phyloP scores from a whole-genome alignment of 495 filamentous ascomycete species.

The Penicillium nucicola region DNA sequence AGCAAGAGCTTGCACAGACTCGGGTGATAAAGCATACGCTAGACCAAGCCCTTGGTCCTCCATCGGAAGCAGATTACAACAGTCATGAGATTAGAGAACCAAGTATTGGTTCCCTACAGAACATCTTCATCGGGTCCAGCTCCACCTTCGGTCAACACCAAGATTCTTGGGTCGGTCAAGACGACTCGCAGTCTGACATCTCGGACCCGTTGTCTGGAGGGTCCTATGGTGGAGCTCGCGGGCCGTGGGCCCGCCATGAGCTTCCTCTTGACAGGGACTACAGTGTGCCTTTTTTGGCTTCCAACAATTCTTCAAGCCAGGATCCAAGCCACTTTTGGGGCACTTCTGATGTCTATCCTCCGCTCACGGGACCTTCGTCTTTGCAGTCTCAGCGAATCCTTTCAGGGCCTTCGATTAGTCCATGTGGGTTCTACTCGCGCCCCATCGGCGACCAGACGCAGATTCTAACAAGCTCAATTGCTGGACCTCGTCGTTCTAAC shows the following conservation, averaged over 20 bases:
- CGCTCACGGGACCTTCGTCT: slow-evolving; percentile 15
- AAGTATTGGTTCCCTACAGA: slow-evolving; percentile 51
- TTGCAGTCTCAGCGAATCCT: slow-evolving; percentile 38
- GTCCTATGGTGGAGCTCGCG: slow-evolving; percentile 58
- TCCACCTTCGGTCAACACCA: slow-evolving; percentile 52
- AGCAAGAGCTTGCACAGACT: slow-evolving; percentile 76
- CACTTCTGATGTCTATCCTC: slow-evolving; percentile 15
- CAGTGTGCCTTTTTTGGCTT: slow-evolving; percentile 20
- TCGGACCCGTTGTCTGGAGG: slow-evolving; percentile 59
- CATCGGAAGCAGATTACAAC: slow-evolving; percentile 53
- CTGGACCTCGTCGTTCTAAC: slow-evolving; percentile 34
- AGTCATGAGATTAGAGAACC: slow-evolving; percentile 50
- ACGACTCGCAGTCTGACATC: slow-evolving; percentile 64
- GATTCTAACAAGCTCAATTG: slow-evolving; percentile 30
- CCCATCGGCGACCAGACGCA: slow-evolving; percentile 29
- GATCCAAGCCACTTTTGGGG: slow-evolving; percentile 35
- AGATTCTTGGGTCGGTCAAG: slow-evolving; percentile 60
- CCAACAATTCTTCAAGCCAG: slow-evolving; percentile 22
- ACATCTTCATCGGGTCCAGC: slow-evolving; percentile 49
- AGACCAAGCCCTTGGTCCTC: slow-evolving; percentile 66
- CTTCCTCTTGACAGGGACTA: slow-evolving; percentile 29
- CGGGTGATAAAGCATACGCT: slow-evolving; percentile 73
- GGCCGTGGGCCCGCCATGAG: slow-evolving; percentile 55
- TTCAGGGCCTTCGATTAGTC: slow-evolving; percentile 35
- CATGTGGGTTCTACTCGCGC: slow-evolving; percentile 29